Evolutionary conservation across 176 grass and related monocot genomes (phyloP).

Genomic region (Aegilops tauschii): DNA sequence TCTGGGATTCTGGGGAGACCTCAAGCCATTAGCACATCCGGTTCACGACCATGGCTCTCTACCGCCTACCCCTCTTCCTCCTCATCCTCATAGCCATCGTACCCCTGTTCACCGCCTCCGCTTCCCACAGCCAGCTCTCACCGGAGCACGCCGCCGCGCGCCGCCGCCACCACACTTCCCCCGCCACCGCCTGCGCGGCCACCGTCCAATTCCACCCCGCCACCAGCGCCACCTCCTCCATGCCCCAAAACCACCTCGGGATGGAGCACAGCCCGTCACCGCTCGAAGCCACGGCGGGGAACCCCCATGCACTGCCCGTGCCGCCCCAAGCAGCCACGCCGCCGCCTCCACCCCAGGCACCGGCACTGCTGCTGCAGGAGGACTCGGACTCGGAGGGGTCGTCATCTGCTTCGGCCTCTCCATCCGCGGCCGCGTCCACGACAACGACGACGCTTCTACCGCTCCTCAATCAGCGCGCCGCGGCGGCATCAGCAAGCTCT

Average conservation of each 20-base stretch:
- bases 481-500: neutral
- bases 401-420: neutral
- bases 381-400: neutral
- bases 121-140: neutral
- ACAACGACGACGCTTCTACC: conserved; percentile 1
- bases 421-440: neutral
- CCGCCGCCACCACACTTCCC: conserved; percentile 16
- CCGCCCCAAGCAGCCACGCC: neutral
- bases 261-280: neutral
- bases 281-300: conserved; percentile 6
- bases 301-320: neutral
- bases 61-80: neutral
- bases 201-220: conserved; percentile 6
- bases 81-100: conserved; percentile 12
- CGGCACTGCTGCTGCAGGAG: neutral
- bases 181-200: neutral
- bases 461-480: neutral
- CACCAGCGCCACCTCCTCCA: conserved; percentile 3
- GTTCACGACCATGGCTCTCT: conserved; percentile 18
- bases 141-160: neutral
- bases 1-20: too few species aligned
- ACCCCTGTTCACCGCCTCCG: neutral
- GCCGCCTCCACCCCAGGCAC: neutral
- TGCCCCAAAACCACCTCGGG: conserved; percentile 28
- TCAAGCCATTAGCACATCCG: too few species aligned